A percentile compares a stretch with the other conserved stretches of the same genome.
These are phyloP conservation scores for Coemansia sp. DNA, from an alignment of 192 early-diverging fungal species.

Conservation along the genomic window DNA sequence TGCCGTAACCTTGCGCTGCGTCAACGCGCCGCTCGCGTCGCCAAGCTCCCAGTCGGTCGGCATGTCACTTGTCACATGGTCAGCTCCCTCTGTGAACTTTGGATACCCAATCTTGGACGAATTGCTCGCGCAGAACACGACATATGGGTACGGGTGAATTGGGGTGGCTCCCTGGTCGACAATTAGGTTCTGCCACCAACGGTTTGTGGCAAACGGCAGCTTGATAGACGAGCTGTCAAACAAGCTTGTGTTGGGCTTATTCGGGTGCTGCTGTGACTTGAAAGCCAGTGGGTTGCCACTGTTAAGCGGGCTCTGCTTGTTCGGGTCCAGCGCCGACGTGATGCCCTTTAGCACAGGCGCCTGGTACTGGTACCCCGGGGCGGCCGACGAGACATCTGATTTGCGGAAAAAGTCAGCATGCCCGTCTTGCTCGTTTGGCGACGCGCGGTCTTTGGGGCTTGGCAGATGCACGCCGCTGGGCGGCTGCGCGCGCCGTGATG, in stretches of 20 bases:
- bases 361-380: conserved; percentile 23
- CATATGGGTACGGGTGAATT: conserved; percentile 52
- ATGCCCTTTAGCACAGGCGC: conserved; percentile 23
- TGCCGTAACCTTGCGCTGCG: conserved; percentile 28
- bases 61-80: conserved; percentile 23
- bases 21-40: conserved; percentile 17
- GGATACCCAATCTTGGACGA: conserved; percentile 37
- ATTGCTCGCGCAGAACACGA: conserved; percentile 29
- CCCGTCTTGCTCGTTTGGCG: conserved; percentile 21
- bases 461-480: conserved; percentile 41
- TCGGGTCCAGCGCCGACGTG: conserved; percentile 27
- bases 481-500: conserved; percentile 29
- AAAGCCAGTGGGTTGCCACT: conserved; percentile 8
- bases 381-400: not conserved
- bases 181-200: conserved; percentile 54
- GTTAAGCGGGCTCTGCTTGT: conserved; percentile 38
- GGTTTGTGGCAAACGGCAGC: conserved; percentile 46
- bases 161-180: conserved; percentile 35
- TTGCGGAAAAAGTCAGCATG: conserved; percentile 15
- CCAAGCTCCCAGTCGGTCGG: conserved; percentile 29
- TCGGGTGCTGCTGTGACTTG: conserved; percentile 6
- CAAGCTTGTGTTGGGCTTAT: conserved; percentile 30
- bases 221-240: conserved; percentile 15
- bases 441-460: conserved; percentile 22
- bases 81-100: conserved; percentile 8